Evolutionary conservation across 495 filamentous ascomycete species (phyloP), one percentile per base, ranked within the genome.

Genomic region (Parathielavia hyrcaniae): DNA sequence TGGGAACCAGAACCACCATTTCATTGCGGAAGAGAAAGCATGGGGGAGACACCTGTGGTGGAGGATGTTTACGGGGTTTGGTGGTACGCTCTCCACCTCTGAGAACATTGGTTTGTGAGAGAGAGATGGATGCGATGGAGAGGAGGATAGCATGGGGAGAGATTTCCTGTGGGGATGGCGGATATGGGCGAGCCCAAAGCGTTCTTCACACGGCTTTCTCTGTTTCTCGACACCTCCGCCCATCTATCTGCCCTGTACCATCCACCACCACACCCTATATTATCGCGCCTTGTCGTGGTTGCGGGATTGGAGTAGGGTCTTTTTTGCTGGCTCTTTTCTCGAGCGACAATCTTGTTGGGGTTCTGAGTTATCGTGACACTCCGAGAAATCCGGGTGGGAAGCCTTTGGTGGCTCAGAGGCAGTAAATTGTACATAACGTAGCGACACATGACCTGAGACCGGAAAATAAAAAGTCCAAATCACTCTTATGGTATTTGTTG

Each of bases 161-260:
- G 26, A 30, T 30, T 23, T 32, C 23, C 30, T 40, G 35, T 49
- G 34, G 34, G 20, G 35, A 38, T 20, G 39, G 23, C 16, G 14
- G 13, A 40, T 7, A 41, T 41, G n/a, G 2, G 47, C 32, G 38
- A 20, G 17, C 34, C 14, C 13, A 30, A 45, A 19, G 43, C 45
- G 30, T 53, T 23, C 20, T 8, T 5, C 44, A 44, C 26, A 38
- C n/a, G 26, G 43, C 23, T 36, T 39, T 26, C 32, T 30, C 3
- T 6, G 34, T 20, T n/a, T 22, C 44, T 48, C 26, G 10, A 50
- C 38, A 22, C 44, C 55, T 50, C 36, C 38, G 23, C 55, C 32
- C 46, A 44, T 57, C 55, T 45, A 19, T 57, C 55, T 57, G n/a
- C 55, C 38, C 47, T 50, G 55, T 50, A 16, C 26, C 11, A 55